A percentile compares a stretch with the other conserved stretches of the same genome.
Conservation (phyloP, 1,284 basidiomycete genomes). For the Agaricales sp. region DNA sequence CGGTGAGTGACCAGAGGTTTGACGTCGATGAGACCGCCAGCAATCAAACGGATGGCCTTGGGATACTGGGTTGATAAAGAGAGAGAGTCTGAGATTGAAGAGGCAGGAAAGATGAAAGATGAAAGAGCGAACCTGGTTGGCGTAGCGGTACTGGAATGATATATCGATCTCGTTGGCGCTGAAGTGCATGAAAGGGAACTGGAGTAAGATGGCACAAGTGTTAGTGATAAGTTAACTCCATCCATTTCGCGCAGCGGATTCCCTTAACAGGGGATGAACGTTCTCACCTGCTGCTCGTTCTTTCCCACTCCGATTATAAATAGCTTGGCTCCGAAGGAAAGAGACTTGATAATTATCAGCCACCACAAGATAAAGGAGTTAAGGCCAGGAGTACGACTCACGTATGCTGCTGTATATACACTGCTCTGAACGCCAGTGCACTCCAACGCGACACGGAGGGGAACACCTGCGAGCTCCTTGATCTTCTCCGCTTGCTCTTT, state of each 20-base stretch:
- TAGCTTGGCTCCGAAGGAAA: constrained; percentile 49
- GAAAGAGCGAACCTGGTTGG: constrained; percentile 35
- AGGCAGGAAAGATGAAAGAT: not conserved
- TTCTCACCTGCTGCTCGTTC: constrained; percentile 43
- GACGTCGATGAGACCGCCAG: constrained; percentile 43
- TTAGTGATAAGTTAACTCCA: too few species aligned
- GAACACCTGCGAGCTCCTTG: constrained; percentile 34
- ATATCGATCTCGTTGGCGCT: constrained; percentile 58
- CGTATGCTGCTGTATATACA: constrained; percentile 57
- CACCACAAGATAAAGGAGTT: not conserved
- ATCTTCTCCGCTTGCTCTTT: constrained; percentile 41
- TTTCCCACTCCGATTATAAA: constrained; percentile 59
- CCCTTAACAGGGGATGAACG: constrained; percentile 9
- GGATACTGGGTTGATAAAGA: constrained; percentile 30
- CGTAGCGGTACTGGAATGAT: constrained; percentile 55
- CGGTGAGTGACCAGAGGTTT: constrained; percentile 59
- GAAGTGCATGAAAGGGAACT: constrained; percentile 64
- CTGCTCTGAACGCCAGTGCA: constrained; percentile 74
- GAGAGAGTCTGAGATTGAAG: not conserved
- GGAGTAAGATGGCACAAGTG: constrained; percentile 1
- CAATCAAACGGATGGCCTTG: constrained; percentile 49
- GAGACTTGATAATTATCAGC: constrained; percentile 27
- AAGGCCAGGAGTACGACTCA: constrained; percentile 20
- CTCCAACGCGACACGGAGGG: constrained; percentile 46
- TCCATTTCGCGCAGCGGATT: constrained; percentile 4